Evolutionary conservation across 129 eudicot genomes (phyloP).

Genomic region (Silybum marianum): DNA sequence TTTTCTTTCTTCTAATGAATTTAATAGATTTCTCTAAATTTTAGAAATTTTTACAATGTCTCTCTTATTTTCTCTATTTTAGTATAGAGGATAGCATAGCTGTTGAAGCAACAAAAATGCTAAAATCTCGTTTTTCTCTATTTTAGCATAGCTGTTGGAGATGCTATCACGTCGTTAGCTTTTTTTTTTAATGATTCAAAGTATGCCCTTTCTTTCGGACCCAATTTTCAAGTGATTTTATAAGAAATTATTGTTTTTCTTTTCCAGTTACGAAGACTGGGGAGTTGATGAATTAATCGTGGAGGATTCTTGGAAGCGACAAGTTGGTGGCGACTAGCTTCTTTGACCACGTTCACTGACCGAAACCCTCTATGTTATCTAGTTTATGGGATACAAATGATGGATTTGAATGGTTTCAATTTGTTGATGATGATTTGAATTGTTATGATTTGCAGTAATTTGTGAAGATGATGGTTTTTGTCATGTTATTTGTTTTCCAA

Average conservation of each 20-base stretch:
- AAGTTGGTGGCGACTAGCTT: slow-evolving; percentile 81
- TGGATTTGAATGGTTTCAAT: background rate
- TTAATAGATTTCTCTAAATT: too few species aligned
- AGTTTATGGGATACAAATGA: slow-evolving; percentile 2
- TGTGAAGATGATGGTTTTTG: background rate
- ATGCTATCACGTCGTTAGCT: background rate
- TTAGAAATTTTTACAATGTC: too few species aligned
- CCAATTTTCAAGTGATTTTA: too few species aligned
- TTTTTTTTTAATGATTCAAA: background rate
- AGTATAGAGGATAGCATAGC: too few species aligned
- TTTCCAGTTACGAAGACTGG: slow-evolving; percentile 89
- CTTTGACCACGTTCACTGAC: background rate
- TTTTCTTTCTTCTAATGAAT: too few species aligned
- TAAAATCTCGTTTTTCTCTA: too few species aligned
- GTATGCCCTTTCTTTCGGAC: too few species aligned
- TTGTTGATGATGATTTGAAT: background rate
- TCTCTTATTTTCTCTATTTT: too few species aligned
- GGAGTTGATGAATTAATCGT: slow-evolving; percentile 94
- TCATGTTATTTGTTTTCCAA: background rate
- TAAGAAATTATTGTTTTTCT: background rate
- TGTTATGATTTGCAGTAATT: background rate
- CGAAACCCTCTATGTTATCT: slow-evolving; percentile 10
- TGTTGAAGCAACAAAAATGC: too few species aligned
- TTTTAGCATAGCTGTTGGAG: too few species aligned
- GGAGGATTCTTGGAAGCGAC: slow-evolving; percentile 98